Percentiles rank a stretch among this genome's conserved stretches.
These are phyloP conservation scores for Schizosaccharomyces versatilis DNA, from an alignment of 1,139 yeast species.

Conservation along the genomic window DNA sequence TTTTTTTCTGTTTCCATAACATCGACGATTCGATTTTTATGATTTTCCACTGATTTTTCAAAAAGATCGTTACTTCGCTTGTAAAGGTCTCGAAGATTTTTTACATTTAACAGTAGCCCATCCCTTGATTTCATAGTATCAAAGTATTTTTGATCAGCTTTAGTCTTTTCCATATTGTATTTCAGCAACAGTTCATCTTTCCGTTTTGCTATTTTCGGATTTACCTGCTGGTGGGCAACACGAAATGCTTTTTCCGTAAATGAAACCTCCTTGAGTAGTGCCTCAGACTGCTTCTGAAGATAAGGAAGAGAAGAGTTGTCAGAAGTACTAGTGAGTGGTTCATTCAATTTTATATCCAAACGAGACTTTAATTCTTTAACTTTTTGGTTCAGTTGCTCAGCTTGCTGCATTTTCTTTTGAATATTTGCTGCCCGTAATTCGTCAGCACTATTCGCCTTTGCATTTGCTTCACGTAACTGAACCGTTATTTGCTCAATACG, in stretches of 20 bases:
- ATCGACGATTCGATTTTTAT: neutral
- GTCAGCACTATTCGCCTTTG: too few relatives aligned
- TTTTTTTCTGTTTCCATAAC: neutral
- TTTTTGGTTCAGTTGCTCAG: too few relatives aligned
- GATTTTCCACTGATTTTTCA: neutral
- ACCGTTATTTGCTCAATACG: too few relatives aligned
- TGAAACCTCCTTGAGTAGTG: neutral
- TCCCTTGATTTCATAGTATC: slow-evolving; percentile 86
- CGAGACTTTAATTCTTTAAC: too few relatives aligned
- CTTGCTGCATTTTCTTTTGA: too few relatives aligned
- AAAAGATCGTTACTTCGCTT: neutral
- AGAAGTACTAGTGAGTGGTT: too few relatives aligned
- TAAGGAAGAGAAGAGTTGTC: too few relatives aligned
- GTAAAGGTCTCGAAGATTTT: slow-evolving; percentile 28
- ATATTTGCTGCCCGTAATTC: too few relatives aligned
- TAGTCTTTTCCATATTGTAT: slow-evolving; percentile 27
- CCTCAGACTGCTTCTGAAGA: neutral
- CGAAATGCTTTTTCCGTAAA: neutral
- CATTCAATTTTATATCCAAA: too few relatives aligned
- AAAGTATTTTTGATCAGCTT: slow-evolving; percentile 89
- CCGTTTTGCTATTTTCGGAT: neutral
- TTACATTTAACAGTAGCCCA: slow-evolving; percentile 45
- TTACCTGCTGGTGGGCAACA: neutral
- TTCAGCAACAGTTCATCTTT: neutral
- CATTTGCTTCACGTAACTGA: too few relatives aligned